Conservation (phyloP, 208 protist genomes). For the Leishmania tropica region DNA sequence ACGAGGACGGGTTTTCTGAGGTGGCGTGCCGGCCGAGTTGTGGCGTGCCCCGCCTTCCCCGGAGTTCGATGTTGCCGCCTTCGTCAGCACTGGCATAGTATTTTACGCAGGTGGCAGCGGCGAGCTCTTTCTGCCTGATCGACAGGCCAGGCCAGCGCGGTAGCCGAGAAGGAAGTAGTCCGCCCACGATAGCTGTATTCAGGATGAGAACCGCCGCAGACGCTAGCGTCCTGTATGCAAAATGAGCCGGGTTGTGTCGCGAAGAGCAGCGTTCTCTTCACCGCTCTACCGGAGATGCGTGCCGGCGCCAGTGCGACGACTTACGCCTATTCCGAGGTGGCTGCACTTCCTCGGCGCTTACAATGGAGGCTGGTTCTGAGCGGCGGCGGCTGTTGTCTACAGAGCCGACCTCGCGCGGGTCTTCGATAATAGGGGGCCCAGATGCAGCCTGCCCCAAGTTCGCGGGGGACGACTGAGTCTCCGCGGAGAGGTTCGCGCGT, state of each 20-base stretch:
- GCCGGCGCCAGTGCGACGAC: not conserved
- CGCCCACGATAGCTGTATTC: not conserved
- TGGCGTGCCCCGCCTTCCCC: conserved; percentile 1
- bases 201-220: not conserved
- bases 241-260: not conserved
- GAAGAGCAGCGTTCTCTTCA: not conserved
- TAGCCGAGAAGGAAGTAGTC: not conserved
- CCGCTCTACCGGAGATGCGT: not conserved
- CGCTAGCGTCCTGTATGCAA: not conserved
- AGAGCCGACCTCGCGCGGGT: not conserved
- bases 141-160: not conserved
- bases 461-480: not conserved
- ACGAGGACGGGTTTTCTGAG: not conserved
- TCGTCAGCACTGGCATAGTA: not conserved
- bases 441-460: not conserved
- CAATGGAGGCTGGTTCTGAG: not conserved
- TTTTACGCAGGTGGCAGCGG: not conserved
- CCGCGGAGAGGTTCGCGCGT: not conserved
- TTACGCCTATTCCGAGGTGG: not conserved
- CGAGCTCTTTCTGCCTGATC: not conserved
- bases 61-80: not conserved
- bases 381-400: not conserved
- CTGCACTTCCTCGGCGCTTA: not conserved
- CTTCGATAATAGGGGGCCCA: not conserved
- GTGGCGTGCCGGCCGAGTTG: not conserved